A percentile compares a stretch with the other conserved stretches of the same genome.
phyloP scores from a whole-genome alignment of 1,284 basidiomycete species.

The Trametes hirsuta region DNA sequence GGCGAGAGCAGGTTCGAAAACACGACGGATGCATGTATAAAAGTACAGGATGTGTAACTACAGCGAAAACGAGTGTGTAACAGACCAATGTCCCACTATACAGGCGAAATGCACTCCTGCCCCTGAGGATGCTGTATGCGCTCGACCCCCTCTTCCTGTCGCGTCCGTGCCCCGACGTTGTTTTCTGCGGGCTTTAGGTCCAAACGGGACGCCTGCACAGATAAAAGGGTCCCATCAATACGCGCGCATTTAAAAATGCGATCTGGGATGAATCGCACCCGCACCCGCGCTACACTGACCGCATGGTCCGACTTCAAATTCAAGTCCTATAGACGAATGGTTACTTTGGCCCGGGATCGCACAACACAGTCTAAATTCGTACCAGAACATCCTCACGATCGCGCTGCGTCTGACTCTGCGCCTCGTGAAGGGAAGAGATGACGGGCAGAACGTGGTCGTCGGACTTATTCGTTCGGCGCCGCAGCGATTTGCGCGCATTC shows the following conservation, averaged over 20 bases:
- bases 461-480: slow-evolving; percentile 16
- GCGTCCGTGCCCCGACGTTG: not conserved
- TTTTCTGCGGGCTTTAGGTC: not conserved
- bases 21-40: not conserved
- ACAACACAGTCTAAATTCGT: not conserved
- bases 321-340: not conserved
- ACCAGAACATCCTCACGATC: slow-evolving; percentile 6
- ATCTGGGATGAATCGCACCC: not conserved
- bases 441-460: slow-evolving; percentile 22
- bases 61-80: slow-evolving; percentile 1
- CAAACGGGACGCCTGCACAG: not conserved
- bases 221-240: not conserved
- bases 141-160: not conserved
- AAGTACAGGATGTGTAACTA: slow-evolving; percentile 1
- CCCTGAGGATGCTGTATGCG: not conserved
- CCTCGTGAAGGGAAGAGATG: slow-evolving; percentile 18
- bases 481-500: slow-evolving; percentile 27
- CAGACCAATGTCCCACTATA: slow-evolving; percentile 4
- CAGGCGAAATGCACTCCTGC: not conserved
- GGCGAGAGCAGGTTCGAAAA: not conserved
- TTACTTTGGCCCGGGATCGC: not conserved
- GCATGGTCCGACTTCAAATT: slow-evolving; percentile 5
- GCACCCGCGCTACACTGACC: slow-evolving; percentile 7
- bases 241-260: not conserved
- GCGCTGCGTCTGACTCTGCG: slow-evolving; percentile 19